These are phyloP conservation scores for Lactarius indigo DNA, from an alignment of 768 basidiomycete genomes.

Conservation along the genomic window DNA sequence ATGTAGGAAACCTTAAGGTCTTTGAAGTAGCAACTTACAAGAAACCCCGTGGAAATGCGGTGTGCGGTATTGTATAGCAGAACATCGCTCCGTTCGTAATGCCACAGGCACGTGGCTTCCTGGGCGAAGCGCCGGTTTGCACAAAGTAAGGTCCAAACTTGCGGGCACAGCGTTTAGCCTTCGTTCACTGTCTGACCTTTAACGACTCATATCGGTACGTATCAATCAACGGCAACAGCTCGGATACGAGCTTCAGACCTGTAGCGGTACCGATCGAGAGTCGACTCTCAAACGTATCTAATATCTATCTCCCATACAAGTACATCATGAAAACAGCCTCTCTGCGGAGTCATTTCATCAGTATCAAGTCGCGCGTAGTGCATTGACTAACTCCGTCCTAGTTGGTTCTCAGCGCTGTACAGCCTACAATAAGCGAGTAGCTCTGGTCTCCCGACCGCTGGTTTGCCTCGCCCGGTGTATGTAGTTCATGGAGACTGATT, in stretches of 20 bases:
- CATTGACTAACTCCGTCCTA: background rate
- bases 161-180: background rate
- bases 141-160: background rate
- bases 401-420: slow-evolving; percentile 16
- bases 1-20: background rate
- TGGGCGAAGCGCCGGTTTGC: background rate
- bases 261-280: background rate
- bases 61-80: background rate
- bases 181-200: background rate
- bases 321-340: slow-evolving; percentile 1
- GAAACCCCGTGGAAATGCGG: background rate
- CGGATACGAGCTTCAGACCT: background rate
- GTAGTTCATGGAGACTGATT: slow-evolving; percentile 6
- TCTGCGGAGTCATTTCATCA: slow-evolving; percentile 3
- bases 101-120: background rate
- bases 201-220: background rate
- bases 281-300: background rate
- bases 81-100: background rate
- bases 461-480: slow-evolving; percentile 17
- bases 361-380: background rate
- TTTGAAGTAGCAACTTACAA: background rate
- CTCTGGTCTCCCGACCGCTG: slow-evolving; percentile 5
- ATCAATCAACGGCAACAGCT: background rate
- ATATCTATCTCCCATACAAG: background rate
- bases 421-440: slow-evolving; percentile 21